These are phyloP conservation scores for Bryum argenteum DNA, from an alignment of 225 moss, liverwort and hornwort species.

Conservation along the genomic window DNA sequence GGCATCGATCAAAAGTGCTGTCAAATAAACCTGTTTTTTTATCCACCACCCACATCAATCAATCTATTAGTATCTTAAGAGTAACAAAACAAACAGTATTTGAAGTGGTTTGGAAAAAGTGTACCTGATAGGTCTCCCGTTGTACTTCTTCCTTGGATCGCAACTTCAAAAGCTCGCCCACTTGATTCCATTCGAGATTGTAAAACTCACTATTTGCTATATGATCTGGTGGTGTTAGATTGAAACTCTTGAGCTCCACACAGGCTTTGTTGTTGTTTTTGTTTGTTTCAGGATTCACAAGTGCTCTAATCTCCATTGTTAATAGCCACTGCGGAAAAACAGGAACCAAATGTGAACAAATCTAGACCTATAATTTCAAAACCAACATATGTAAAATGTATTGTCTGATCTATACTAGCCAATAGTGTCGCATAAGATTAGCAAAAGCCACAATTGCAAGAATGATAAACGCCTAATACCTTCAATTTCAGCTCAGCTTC, in stretches of 20 bases:
- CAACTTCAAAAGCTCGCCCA: conserved; percentile 35
- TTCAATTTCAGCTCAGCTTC: conserved; percentile 86
- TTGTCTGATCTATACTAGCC: no score
- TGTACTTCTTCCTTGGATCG: conserved; percentile 41
- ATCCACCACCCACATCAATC: conserved; percentile 29
- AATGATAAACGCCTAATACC: conserved; percentile 35
- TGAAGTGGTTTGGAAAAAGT: background rate
- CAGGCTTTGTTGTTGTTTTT: conserved; percentile 22
- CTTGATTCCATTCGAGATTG: conserved; percentile 42
- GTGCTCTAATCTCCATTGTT: conserved; percentile 62
- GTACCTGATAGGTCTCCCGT: conserved; percentile 71
- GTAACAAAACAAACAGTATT: background rate
- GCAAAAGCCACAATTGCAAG: background rate
- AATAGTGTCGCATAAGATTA: background rate
- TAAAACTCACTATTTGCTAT: conserved; percentile 36
- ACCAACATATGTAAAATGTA: no score
- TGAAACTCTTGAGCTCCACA: conserved; percentile 27
- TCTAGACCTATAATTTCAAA: no score
- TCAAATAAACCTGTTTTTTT: conserved; percentile 74
- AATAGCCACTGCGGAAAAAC: conserved; percentile 71
- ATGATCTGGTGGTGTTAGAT: conserved; percentile 29
- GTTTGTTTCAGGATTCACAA: conserved; percentile 55
- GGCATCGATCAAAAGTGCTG: conserved; percentile 80
- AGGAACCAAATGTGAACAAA: no score
- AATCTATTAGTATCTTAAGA: conserved; percentile 21